Base-by-base conservation (phyloP, 2,329 filamentous ascomycete genomes). In the Botrytis porri region DNA sequence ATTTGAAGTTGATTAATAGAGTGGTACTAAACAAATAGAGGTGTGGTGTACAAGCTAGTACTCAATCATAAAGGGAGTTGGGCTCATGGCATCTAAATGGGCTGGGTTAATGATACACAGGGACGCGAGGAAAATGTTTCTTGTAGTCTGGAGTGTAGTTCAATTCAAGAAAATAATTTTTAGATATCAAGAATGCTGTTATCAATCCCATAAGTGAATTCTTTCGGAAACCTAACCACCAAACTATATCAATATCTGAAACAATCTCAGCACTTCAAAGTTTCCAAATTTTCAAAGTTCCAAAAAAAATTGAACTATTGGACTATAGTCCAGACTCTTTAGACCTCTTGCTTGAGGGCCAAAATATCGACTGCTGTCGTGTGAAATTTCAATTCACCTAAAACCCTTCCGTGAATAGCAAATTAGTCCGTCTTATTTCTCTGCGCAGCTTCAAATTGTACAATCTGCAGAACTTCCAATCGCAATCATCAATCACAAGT, bases 271-370 rank as follows among this genome's bases (percentile, higher is more conserved):
- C 48, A 51, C 14, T 51, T 51, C 22, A n/a, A 10, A 25, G 9
- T 3, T 25, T 4, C 10, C 0, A n/a, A 5, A 4, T 0, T 14
- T 14, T 4, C 10, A 14, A n/a, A 14, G 0, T 5, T n/a, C n/a
- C n/a, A n/a, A n/a, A n/a, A n/a, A n/a, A n/a, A n/a, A n/a, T 5
- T n/a, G 48, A 12, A n/a, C 9, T 2, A 2, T 51, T n/a, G 48
- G 48, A 14, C 45, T 48, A n/a, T 25, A 25, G 9, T 48, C 45
- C 9, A 12, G 22, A 9, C 43, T 45, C 0, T 4, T 48, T 2
- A 8, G 9, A 12, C 22, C 20, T 25, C 9, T 4, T 51, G 9
- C 22, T 25, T 25, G 22, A 51, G 22, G 22, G 22, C 45, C 5
- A 51, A 12, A 10, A 51, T 1, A 51, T 51, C 3, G 22, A 1